phyloP scores from a whole-genome alignment of 495 filamentous ascomycete genomes.

The Elaphomyces granulatus region DNA sequence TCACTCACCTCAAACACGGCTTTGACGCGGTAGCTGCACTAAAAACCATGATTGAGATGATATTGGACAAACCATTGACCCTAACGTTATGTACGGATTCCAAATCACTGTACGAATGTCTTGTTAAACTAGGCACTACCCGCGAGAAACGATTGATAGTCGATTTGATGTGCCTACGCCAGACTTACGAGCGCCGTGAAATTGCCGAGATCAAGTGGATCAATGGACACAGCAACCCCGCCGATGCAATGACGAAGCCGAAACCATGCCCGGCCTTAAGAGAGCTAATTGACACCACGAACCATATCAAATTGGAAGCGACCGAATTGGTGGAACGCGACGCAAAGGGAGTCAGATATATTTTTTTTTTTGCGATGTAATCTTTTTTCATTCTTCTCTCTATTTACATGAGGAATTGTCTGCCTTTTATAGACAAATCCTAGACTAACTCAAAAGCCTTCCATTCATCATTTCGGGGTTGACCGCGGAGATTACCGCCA shows the following conservation, averaged over 20 bases:
- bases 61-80: neutral
- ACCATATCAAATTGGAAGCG: conserved; percentile 3
- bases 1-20: neutral
- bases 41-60: neutral
- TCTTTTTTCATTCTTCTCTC: too few relatives aligned
- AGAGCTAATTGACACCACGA: conserved; percentile 8
- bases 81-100: conserved; percentile 1
- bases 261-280: conserved; percentile 2
- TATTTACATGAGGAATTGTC: too few relatives aligned
- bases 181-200: conserved; percentile 9
- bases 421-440: too few relatives aligned
- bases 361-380: too few relatives aligned
- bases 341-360: too few relatives aligned
- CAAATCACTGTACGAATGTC: conserved; percentile 6
- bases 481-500: too few relatives aligned
- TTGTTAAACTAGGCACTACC: conserved; percentile 4
- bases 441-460: too few relatives aligned
- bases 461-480: too few relatives aligned
- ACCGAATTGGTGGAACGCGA: conserved; percentile 7
- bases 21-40: neutral
- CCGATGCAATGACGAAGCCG: conserved; percentile 8
- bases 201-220: conserved; percentile 10
- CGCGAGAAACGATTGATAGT: neutral
- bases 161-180: conserved; percentile 1
- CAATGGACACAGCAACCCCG: conserved; percentile 4